Percentiles rank a stretch among this genome's conserved stretches.
Conservation (phyloP, 192 early-diverging fungal genomes). For the Gamsiella multidivaricata region DNA sequence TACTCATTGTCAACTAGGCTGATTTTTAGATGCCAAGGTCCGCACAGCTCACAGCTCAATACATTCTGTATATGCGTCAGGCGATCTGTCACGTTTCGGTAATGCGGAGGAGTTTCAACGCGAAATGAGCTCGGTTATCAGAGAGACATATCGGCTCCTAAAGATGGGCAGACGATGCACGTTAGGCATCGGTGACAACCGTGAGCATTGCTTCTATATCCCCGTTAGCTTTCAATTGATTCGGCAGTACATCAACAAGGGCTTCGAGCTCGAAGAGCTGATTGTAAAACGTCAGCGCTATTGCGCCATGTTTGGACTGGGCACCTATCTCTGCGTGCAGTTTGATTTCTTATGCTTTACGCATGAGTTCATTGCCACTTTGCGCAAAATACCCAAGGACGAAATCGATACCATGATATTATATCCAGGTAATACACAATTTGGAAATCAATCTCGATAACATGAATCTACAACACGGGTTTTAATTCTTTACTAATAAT, state of each 20-base stretch:
- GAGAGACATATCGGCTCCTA: conserved; percentile 76
- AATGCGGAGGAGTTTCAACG: conserved; percentile 78
- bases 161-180: conserved; percentile 79
- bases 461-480: too few relatives aligned
- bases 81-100: conserved; percentile 85
- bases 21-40: too few relatives aligned
- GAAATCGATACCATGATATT: conserved; percentile 65
- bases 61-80: conserved; percentile 2
- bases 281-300: conserved; percentile 91
- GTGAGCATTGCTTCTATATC: conserved; percentile 90
- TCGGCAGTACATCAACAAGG: conserved; percentile 80
- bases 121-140: conserved; percentile 80
- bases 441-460: background rate
- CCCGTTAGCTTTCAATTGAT: conserved; percentile 88
- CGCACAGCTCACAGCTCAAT: background rate
- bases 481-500: background rate
- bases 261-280: conserved; percentile 92
- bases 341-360: conserved; percentile 95
- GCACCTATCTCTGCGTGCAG: conserved; percentile 87
- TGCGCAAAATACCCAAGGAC: conserved; percentile 73
- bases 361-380: conserved; percentile 90
- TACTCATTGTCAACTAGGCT: too few relatives aligned
- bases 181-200: conserved; percentile 94
- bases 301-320: conserved; percentile 86
- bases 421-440: conserved; percentile 38